Evolutionary conservation across 768 basidiomycete species (phyloP), one percentile per base, ranked within the genome.

Genomic region (Albatrellus ellisii): DNA sequence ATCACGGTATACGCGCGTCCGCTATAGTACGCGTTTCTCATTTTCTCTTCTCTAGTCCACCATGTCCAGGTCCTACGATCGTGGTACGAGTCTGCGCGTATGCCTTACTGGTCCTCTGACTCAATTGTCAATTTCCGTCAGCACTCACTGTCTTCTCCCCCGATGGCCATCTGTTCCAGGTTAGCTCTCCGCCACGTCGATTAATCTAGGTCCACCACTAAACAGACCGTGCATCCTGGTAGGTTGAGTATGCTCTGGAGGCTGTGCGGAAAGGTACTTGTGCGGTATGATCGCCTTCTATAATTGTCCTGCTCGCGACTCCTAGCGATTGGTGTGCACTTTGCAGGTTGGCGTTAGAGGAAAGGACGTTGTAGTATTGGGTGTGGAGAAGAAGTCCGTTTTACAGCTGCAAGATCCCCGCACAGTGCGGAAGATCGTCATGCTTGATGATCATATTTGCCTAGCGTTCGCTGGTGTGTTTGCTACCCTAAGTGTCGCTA

Each of bases 181-280:
- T 88, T 50, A 47, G 64, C 44, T 32, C 44, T 24, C 39, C 44
- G 8, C 34, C 15, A 34, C 20, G 35, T 6, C 35, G 4, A 21
- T 36, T 20, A 21, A 11, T 25, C 25, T 22, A 39, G 29, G 37
- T 22, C 18, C 27, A 4, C 26, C 28, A 21, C 26, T 15, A 17
- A 20, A 26, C 48, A 37, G 49, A 47, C 52, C 39, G 55, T 47
- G 47, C 56, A 27, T 49, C 56, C 21, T 46, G 45, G 37, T 62
- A 98, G 91, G 95, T 99, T 52, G 95, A 99, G 66, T 99, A 99
- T 62, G 95, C 95, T 10, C 67, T 82, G n/a, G 95, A 99, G 63
- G 95, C 95, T 42, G 95, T 98, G 42, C 69, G 88, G 54, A 88
- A 91, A 59, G 95, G 95, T 33, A 98, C 95, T 10, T 97, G 92